Evolutionary conservation across 1,284 basidiomycete genomes (phyloP), one percentile per base, ranked within the genome.

Genomic region (Cronartium ribicola): DNA sequence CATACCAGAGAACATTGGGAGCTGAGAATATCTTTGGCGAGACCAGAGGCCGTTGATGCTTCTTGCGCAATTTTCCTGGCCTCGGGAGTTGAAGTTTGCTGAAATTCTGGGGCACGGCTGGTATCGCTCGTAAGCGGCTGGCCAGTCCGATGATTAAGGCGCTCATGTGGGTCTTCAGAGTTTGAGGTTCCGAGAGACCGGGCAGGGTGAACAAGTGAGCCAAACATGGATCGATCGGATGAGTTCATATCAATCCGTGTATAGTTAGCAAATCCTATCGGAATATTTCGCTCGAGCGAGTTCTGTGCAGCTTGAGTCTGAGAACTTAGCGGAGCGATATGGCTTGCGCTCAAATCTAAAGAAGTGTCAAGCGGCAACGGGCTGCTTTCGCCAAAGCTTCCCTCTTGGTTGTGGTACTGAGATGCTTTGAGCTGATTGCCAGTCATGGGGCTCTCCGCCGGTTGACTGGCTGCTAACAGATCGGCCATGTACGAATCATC

Each of bases 321-420:
- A 55, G 51, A 29, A 8, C 51, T 29, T 55, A n/a, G 10, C 29
- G 51, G 17, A 20, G 29, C 8, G 6, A 55, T 20, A 55, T 55
- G 51, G 29, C 6, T 55, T 20, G n/a, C 17, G 10, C 29, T 29
- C n/a, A 55, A 55, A 20, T 55, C 51, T 20, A 55, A 55, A 20
- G 51, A 55, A n/a, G n/a, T 55, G 29, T 55, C 51, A 55, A 55
- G 51, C 8, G 51, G 29, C 29, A 55, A 29, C 51, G n/a, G 51
- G 29, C 5, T 20, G 51, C 6, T 55, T 55, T 55, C 5, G 51
- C 10, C 29, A 5, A 55, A 20, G 17, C 6, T 55, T 55, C 29
- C 51, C 29, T 55, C 48, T 51, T 51, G 51, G 11, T 20, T 20
- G n/a, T 55, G 51, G 11, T n/a, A n/a, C 29, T 55, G 51, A 1